Evolutionary conservation across 1,139 yeast species (phyloP), one percentile per base, ranked within the genome.

Genomic region (Meyerozyma athensensis): DNA sequence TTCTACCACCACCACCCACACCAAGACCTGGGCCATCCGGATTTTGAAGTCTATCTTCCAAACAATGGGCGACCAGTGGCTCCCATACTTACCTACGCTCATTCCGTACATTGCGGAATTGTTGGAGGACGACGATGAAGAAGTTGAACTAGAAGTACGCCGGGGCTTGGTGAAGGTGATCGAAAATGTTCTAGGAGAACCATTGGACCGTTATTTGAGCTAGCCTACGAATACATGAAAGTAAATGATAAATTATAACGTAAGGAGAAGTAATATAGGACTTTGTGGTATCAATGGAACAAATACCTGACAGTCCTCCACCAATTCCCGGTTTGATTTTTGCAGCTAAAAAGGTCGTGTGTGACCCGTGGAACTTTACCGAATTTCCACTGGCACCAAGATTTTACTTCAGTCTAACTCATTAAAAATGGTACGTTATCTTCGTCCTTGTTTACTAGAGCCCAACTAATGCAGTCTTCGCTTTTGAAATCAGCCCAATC

Each of bases 31-130:
- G 95, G 79, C 96, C 21, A 75, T 87, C 38, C 79, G 83, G 56
- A 71, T 86, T 2, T 74, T 90, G 61, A 86, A 86, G 62, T 72
- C 79, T 19, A 78, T 92, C 30, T 92, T 89, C 74, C 86, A 86
- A 48, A 86, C 86, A 68, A 81, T 89, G 56, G 97, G 97, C 37
- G 97, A 92, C 54, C 89, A 82, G 58, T 92, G 98, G 98, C 75
- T 92, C 46, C 68, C 83, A 26, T 74, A 86, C 68, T 73, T 92
- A 54, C 98, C 98, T 19, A 96, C 92, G 53, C 74, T 92, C 52
- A 95, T 94, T 44, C 99, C 99, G 31, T 76, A 87, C 46, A 86
- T 92, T 59, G 97, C 97, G 5, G 99, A 92, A 62, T 68, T 94
- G 43, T 72, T 92, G 45, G 98, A 92, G 58, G 97, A 90, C 58